Conservation (phyloP, 2,329 filamentous ascomycete species). For the Clarireedia paspali region DNA sequence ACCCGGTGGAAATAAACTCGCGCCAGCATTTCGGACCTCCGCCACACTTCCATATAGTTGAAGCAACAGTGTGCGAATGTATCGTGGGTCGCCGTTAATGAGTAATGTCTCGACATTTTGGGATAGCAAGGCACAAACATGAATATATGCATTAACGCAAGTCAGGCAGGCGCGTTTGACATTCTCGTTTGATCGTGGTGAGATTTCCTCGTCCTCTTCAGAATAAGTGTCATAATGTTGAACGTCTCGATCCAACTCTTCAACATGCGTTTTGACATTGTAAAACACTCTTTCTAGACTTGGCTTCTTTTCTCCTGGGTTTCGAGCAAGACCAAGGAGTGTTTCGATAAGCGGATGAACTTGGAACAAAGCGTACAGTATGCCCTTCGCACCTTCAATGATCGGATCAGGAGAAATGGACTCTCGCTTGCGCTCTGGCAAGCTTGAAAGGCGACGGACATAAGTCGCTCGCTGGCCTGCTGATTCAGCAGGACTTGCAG, state of each 20-base stretch:
- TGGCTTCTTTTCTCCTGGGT: slow-evolving; percentile 52
- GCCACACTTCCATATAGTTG: slow-evolving; percentile 61
- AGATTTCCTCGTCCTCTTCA: slow-evolving; percentile 40
- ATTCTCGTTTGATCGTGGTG: slow-evolving; percentile 51
- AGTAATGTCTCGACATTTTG: slow-evolving; percentile 57
- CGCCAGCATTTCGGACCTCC: slow-evolving; percentile 44
- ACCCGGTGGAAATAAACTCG: slow-evolving; percentile 18
- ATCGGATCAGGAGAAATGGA: slow-evolving; percentile 54
- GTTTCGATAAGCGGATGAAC: slow-evolving; percentile 62
- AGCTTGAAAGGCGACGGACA: slow-evolving; percentile 53
- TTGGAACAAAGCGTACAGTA: slow-evolving; percentile 60
- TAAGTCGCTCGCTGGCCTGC: slow-evolving; percentile 51
- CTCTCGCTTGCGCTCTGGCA: slow-evolving; percentile 54
- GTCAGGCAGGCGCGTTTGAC: slow-evolving; percentile 57
- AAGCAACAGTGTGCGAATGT: slow-evolving; percentile 57
- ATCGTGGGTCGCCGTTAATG: slow-evolving; percentile 57
- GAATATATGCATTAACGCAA: slow-evolving; percentile 56
- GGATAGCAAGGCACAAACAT: slow-evolving; percentile 53
- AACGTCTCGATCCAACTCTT: slow-evolving; percentile 58
- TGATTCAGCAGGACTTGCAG: slow-evolving; percentile 52
- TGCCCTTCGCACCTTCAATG: slow-evolving; percentile 57
- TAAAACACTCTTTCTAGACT: slow-evolving; percentile 61
- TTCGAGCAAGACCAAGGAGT: slow-evolving; percentile 53
- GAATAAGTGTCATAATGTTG: slow-evolving; percentile 49
- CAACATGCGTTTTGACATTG: slow-evolving; percentile 59